Conservation (phyloP, 768 basidiomycete genomes). For the Mycena venus region DNA sequence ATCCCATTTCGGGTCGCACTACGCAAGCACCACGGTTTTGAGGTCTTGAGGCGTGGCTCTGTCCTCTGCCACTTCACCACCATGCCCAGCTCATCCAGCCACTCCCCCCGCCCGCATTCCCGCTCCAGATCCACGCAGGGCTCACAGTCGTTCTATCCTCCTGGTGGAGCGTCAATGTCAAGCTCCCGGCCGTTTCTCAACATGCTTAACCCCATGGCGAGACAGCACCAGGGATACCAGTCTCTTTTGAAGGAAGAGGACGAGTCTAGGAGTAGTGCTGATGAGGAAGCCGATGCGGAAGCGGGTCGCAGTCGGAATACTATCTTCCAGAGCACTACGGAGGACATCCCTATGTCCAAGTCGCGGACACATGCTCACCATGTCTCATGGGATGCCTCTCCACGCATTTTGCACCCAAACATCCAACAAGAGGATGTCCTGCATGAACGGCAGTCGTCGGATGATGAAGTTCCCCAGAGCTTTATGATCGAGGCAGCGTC, state of each 20-base stretch:
- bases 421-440: conserved; percentile 76
- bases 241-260: conserved; percentile 82
- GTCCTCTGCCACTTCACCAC: conserved; percentile 31
- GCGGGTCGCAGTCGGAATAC: conserved; percentile 64
- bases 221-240: conserved; percentile 83
- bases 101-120: conserved; percentile 44
- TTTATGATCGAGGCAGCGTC: conserved; percentile 85
- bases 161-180: conserved; percentile 55
- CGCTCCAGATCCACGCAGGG: conserved; percentile 51
- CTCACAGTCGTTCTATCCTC: conserved; percentile 50
- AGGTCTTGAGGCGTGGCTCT: conserved; percentile 13
- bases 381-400: conserved; percentile 70
- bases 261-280: conserved; percentile 59
- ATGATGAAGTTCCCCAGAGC: conserved; percentile 89
- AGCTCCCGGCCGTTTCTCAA: conserved; percentile 84
- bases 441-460: conserved; percentile 73
- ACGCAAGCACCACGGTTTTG: conserved; percentile 21
- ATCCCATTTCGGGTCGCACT: conserved; percentile 12
- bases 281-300: conserved; percentile 73
- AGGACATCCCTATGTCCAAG: conserved; percentile 39
- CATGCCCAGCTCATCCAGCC: conserved; percentile 45
- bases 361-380: conserved; percentile 61
- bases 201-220: conserved; percentile 86
- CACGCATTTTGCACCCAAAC: conserved; percentile 70
- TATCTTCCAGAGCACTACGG: conserved; percentile 49